phyloP scores from a whole-genome alignment of 2,329 filamentous ascomycete species.

The Penicillium sp. region DNA sequence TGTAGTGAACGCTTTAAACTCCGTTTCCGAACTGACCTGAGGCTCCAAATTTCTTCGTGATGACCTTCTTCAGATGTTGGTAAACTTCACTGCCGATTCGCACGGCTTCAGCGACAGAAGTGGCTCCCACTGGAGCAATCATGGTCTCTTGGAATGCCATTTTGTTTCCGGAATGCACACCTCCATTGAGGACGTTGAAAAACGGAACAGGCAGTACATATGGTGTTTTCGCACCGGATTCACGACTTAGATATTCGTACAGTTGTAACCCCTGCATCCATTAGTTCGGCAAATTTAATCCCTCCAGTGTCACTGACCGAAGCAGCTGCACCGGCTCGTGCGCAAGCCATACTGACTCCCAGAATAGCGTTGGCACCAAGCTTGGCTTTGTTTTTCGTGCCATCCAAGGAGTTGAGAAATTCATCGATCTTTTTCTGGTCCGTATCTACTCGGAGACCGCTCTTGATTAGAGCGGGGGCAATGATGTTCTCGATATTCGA shows the following conservation, averaged over 20 bases:
- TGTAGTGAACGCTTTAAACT: background rate
- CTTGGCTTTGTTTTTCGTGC: background rate
- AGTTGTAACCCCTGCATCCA: background rate
- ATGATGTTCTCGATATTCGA: background rate
- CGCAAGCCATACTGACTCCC: background rate
- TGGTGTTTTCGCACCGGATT: background rate
- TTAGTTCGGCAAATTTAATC: background rate
- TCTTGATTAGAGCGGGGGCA: background rate
- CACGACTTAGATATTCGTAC: background rate
- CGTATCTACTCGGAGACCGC: background rate
- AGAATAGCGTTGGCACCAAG: background rate
- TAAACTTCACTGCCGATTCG: slow-evolving; percentile 36
- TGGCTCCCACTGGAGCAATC: slow-evolving; percentile 13
- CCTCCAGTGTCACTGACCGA: background rate
- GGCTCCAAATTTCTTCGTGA: slow-evolving; percentile 30
- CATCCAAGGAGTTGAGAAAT: background rate
- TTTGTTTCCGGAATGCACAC: background rate
- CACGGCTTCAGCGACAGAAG: slow-evolving; percentile 16
- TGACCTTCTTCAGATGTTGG: slow-evolving; percentile 29
- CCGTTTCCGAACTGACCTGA: slow-evolving; percentile 15
- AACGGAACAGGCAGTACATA: background rate
- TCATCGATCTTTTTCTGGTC: background rate
- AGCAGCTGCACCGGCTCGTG: background rate
- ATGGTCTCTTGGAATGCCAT: slow-evolving; percentile 50
- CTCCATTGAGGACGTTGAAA: background rate